Evolutionary conservation across 768 basidiomycete species (phyloP), one percentile per base, ranked within the genome.

Genomic region (Russula foetens): DNA sequence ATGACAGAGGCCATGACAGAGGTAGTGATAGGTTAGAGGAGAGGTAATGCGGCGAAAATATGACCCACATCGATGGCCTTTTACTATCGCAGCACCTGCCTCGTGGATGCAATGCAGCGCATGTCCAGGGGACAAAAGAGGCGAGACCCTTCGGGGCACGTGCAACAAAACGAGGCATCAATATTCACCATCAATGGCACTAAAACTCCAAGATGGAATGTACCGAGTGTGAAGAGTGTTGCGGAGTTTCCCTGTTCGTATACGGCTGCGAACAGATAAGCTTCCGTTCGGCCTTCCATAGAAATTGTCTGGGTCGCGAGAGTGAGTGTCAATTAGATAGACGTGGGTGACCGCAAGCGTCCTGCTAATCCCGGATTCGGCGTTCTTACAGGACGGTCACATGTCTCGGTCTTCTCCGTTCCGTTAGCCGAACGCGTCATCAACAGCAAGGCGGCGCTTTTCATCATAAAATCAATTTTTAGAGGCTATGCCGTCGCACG

Each of bases 31-130:
- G 60, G 53, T n/a, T 46, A 31, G 54, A 39, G 64, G 44, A 63
- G 66, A 56, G 62, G 53, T 50, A 52, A 66, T 54, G 50, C 44
- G 59, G 44, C 19, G 38, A 41, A 50, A 54, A 56, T 26, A 23
- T 21, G 59, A 50, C 43, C 35, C 43, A 48, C 54, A 64, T 64
- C 63, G 63, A 64, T 62, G 60, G 49, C 55, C 46, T 64, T 62
- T 64, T 51, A 64, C 60, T 53, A 62, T 62, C 60, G 55, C 26
- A 57, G 35, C 6, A n/a, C 51, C 43, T 38, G 63, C 63, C 63
- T 64, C 63, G 63, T 56, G 63, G 63, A 31, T 38, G 60, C 60
- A 64, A 64, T 56, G 63, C 63, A 63, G 47, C 54, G 24, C 8
- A 23, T 44, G 44, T 11, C 33, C 19, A 38, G 21, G 44, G 24